These are phyloP conservation scores for Durio zibethinus DNA, from an alignment of 345 rosid species.

Conservation along the genomic window DNA sequence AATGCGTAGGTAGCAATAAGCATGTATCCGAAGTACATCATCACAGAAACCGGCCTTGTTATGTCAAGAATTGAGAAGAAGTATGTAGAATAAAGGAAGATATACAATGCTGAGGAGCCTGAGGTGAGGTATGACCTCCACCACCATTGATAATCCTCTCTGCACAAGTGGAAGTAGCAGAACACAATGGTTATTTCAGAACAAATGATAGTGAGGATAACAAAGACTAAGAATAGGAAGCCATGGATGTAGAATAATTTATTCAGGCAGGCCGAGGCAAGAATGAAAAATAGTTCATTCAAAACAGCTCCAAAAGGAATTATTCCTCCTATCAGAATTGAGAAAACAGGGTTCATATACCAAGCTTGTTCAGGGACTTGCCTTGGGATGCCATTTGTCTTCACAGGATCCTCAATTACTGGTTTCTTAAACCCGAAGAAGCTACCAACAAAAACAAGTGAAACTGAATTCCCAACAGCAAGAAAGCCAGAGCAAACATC, in stretches of 20 bases:
- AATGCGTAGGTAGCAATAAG: not conserved
- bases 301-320: slow-evolving; percentile 86
- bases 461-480: slow-evolving; percentile 83
- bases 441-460: slow-evolving; percentile 62
- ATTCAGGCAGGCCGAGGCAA: slow-evolving; percentile 83
- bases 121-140: slow-evolving; percentile 84
- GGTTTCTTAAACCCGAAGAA: slow-evolving; percentile 72
- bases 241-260: slow-evolving; percentile 86
- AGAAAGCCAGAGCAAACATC: slow-evolving; percentile 64
- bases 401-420: slow-evolving; percentile 65
- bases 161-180: slow-evolving; percentile 82
- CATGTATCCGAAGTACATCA: not conserved
- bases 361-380: slow-evolving; percentile 85
- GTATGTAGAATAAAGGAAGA: slow-evolving; percentile 68
- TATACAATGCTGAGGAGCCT: slow-evolving; percentile 72
- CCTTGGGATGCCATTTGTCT: slow-evolving; percentile 76
- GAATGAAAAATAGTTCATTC: slow-evolving; percentile 82
- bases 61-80: slow-evolving; percentile 84
- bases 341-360: slow-evolving; percentile 80
- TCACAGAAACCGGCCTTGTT: slow-evolving; percentile 48
- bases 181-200: slow-evolving; percentile 75
- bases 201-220: slow-evolving; percentile 61
- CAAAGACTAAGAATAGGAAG: slow-evolving; percentile 68
- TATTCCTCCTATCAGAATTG: slow-evolving; percentile 70
- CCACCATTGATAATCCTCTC: slow-evolving; percentile 84